Conservation (phyloP, 2,329 filamentous ascomycete genomes). For the Massarina eburnea region DNA sequence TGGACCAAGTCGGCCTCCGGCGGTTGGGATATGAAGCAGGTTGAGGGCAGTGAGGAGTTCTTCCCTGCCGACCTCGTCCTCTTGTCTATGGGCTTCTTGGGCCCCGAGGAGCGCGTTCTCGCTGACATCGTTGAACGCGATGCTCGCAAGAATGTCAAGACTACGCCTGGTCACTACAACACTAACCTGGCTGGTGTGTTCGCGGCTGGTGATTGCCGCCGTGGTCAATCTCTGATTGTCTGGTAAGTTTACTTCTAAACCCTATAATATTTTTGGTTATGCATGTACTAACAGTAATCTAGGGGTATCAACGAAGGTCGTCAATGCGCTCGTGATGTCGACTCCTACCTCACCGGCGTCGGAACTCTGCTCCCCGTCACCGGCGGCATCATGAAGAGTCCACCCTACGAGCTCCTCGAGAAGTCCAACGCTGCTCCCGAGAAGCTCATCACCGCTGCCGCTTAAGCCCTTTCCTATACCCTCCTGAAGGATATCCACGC, state of each 20-base stretch:
- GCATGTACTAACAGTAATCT: constrained; percentile 25
- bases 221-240: constrained; percentile 93
- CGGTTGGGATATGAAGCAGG: constrained; percentile 98
- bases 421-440: constrained; percentile 42
- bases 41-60: constrained; percentile 90
- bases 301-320: constrained; percentile 97
- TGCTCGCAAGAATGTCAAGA: constrained; percentile 94
- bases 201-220: constrained; percentile 90
- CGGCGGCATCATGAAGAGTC: constrained; percentile 86
- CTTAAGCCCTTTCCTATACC: no score
- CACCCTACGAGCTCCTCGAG: constrained; percentile 68
- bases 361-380: constrained; percentile 82
- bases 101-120: constrained; percentile 84
- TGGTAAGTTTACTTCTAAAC: constrained; percentile 66
- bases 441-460: constrained; percentile 43
- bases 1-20: constrained; percentile 89
- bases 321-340: constrained; percentile 88
- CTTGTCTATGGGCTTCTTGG: constrained; percentile 95
- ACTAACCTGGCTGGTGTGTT: constrained; percentile 90
- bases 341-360: constrained; percentile 77
- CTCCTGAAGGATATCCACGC: no score
- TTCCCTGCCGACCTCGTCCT: constrained; percentile 95
- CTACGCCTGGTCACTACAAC: constrained; percentile 79
- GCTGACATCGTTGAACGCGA: constrained; percentile 91
- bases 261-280: constrained; percentile 30